phyloP scores from a whole-genome alignment of 1,284 basidiomycete species.

The Somion occarium region DNA sequence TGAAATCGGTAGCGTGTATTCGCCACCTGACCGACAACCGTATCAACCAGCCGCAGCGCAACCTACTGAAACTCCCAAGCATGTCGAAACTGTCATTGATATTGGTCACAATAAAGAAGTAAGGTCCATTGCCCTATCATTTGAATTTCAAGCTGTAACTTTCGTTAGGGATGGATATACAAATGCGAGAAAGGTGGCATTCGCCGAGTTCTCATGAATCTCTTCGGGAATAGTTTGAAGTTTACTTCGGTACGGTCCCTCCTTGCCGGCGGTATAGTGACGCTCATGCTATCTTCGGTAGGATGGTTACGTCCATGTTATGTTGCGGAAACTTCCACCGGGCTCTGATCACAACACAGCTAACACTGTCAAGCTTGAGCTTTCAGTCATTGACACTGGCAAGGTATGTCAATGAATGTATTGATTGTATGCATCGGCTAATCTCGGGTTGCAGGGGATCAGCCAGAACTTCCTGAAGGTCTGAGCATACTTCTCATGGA shows the following conservation, averaged over 20 bases:
- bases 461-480: constrained; percentile 85
- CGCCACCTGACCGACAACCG: constrained; percentile 56
- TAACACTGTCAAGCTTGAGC: constrained; percentile 72
- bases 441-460: constrained; percentile 55
- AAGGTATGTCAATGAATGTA: constrained; percentile 45
- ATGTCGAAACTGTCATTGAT: constrained; percentile 87
- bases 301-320: constrained; percentile 86
- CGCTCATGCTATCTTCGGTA: constrained; percentile 23
- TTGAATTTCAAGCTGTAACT: background rate
- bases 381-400: constrained; percentile 87
- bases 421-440: background rate
- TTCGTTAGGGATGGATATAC: constrained; percentile 75
- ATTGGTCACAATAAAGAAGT: constrained; percentile 71
- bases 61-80: constrained; percentile 22
- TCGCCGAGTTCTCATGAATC: constrained; percentile 89
- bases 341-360: constrained; percentile 43
- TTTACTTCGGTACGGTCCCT: constrained; percentile 66
- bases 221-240: constrained; percentile 93
- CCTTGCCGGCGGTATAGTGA: background rate
- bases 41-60: constrained; percentile 18
- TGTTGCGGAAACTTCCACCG: constrained; percentile 70
- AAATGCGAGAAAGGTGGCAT: constrained; percentile 92
- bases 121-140: constrained; percentile 20
- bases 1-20: constrained; percentile 91
- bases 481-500: constrained; percentile 4